Evolutionary conservation across 2,329 filamentous ascomycete genomes (phyloP).

Genomic region (Penicillium sp.): DNA sequence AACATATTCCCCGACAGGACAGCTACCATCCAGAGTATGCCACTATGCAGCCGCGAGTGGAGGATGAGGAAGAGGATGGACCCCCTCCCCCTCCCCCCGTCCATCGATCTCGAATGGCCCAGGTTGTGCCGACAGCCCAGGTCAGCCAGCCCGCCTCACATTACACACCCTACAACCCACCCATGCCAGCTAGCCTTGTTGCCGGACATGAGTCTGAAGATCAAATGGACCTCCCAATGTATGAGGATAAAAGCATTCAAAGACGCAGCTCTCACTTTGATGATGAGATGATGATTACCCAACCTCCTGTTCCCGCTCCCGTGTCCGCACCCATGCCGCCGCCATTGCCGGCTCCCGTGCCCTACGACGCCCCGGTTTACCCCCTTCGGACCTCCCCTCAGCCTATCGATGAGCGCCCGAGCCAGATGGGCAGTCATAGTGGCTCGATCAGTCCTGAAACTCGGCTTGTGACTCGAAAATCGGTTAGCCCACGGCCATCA

Average conservation of each 20-base stretch:
- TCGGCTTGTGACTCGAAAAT: constrained; percentile 46
- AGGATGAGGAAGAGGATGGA: constrained; percentile 41
- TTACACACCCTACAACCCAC: constrained; percentile 18
- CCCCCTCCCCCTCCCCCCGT: constrained; percentile 35
- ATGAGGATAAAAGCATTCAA: constrained; percentile 25
- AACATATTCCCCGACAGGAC: constrained; percentile 21
- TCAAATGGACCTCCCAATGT: constrained; percentile 24
- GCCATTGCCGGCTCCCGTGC: constrained; percentile 6
- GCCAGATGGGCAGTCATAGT: constrained; percentile 21
- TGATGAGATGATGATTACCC: constrained; percentile 24
- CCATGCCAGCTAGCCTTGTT: constrained; percentile 39
- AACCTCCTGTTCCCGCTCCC: constrained; percentile 18
- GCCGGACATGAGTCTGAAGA: constrained; percentile 38
- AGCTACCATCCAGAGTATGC: constrained; percentile 37
- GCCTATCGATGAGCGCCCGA: constrained; percentile 24
- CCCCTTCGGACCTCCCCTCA: constrained; percentile 27
- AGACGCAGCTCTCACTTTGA: constrained; percentile 26
- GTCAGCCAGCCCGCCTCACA: constrained; percentile 28
- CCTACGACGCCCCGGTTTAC: constrained; percentile 24
- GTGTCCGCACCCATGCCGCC: constrained; percentile 6
- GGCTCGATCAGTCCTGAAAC: constrained; percentile 32
- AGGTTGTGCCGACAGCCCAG: constrained; percentile 19
- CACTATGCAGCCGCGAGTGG: constrained; percentile 45
- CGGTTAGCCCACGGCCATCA: constrained; percentile 53
- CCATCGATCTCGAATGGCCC: constrained; percentile 31